Evolutionary conservation across 2,329 filamentous ascomycete genomes (phyloP), one percentile per base, ranked within the genome.

Genomic region (Fusarium sp.): DNA sequence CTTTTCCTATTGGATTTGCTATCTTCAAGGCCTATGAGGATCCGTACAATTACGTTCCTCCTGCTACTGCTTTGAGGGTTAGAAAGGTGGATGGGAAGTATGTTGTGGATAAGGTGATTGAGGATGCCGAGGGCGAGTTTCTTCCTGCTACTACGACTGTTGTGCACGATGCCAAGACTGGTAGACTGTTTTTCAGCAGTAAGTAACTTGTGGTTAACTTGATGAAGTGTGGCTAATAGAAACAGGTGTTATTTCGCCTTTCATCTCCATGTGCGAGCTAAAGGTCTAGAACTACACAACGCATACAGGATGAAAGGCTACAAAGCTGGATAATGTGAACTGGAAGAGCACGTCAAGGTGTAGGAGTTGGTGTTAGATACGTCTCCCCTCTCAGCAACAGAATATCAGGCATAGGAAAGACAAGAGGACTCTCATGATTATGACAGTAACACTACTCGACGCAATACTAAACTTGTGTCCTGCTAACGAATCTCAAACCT

Each of bases 161-260:
- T 57, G 54, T 79, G 13, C 77, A 79, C 18, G 77, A 79, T 62
- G 59, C 27, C 0, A 77, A 76, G 27, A 79, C 77, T 0, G 77
- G 76, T 7, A 61, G 76, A 2, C 66, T 79, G 0, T 79, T 79
- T 5, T 37, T 79, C 6, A 76, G 73, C 50, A 75, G 77, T 77
- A 63, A 76, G 77, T 72, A 27, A 1, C 6, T 0, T n/a, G 6
- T 0, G 10, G 2, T 14, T 16, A 0, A 0, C 9, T 3, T 5
- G 16, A 6, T 5, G 1, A 25, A 11, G 0, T 14, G 3, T 6
- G 4, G 58, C 68, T 72, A 52, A 71, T 2, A 0, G 2, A 0
- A 18, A 2, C 5, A 79, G 77, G 77, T n/a, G 77, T 79, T 1
- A 66, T 78, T 30, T 78, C 77, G 1, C 74, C 77, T 0, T 79